These are phyloP conservation scores for Solanum gandarillasii DNA, from an alignment of 257 asterid species.

Conservation along the genomic window DNA sequence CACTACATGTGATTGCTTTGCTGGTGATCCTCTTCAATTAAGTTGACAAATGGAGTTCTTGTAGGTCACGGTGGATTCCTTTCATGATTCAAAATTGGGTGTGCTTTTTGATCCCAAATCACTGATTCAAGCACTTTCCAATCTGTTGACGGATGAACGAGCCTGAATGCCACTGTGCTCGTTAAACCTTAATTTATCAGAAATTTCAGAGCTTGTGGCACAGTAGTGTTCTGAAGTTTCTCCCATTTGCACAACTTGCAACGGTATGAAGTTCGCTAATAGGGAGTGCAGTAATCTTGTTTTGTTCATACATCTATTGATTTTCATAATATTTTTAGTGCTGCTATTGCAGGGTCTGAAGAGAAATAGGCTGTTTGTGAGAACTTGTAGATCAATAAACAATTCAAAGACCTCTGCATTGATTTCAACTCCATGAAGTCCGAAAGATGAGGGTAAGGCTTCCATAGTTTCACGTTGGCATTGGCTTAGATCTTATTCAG, in stretches of 20 bases:
- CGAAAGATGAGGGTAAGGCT: neutral
- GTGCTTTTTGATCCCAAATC: slow-evolving; percentile 65
- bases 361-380: neutral
- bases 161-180: slow-evolving; percentile 2
- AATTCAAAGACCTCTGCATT: neutral
- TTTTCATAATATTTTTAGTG: neutral
- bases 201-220: neutral
- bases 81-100: slow-evolving; percentile 50
- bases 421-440: neutral
- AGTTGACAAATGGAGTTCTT: neutral
- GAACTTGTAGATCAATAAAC: neutral
- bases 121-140: slow-evolving; percentile 51
- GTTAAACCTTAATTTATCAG: neutral
- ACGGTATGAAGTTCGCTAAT: neutral
- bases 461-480: neutral
- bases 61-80: slow-evolving; percentile 75
- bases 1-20: neutral
- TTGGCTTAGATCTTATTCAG: neutral
- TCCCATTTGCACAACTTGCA: neutral
- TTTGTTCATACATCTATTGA: neutral
- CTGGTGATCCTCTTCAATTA: neutral
- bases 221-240: neutral
- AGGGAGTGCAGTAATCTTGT: neutral
- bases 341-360: neutral
- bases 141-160: slow-evolving; percentile 25